Evolutionary conservation across 371 early-diverging fungal species (phyloP).

Genomic region (Nematocida ironsii): DNA sequence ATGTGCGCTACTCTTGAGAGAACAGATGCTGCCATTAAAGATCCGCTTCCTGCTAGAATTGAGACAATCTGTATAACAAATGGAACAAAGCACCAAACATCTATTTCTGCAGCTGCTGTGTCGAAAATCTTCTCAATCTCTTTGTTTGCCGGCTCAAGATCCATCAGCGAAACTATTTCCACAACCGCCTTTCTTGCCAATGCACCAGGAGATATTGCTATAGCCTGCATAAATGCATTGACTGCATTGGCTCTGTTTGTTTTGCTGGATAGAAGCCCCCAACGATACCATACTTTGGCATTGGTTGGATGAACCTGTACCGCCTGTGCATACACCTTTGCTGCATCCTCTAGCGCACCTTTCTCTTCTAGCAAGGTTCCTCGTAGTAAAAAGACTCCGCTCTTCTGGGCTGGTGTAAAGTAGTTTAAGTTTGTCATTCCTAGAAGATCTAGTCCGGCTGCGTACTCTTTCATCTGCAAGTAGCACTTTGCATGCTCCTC

Average conservation of each 20-base stretch:
- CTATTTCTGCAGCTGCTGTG: constrained; percentile 29
- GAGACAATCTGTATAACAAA: constrained; percentile 63
- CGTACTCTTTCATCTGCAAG: constrained; percentile 76
- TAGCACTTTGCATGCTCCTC: constrained; percentile 96
- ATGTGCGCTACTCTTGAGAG: constrained; percentile 26
- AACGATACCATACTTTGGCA: constrained; percentile 89
- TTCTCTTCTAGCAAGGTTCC: constrained; percentile 73
- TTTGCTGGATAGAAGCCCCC: constrained; percentile 87
- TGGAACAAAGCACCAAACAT: constrained; percentile 59
- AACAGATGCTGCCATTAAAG: constrained; percentile 12
- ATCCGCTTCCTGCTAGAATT: constrained; percentile 42
- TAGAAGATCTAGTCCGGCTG: constrained; percentile 85
- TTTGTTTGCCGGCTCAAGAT: not conserved
- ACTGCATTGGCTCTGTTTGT: constrained; percentile 76
- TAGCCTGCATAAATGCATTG: constrained; percentile 87
- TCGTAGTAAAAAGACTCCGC: constrained; percentile 92
- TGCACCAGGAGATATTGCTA: constrained; percentile 39
- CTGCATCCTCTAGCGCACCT: constrained; percentile 77
- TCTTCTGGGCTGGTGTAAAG: constrained; percentile 83
- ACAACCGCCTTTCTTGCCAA: constrained; percentile 50
- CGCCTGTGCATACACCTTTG: constrained; percentile 83
- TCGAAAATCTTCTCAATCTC: constrained; percentile 56
- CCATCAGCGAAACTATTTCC: constrained; percentile 50
- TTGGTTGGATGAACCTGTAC: constrained; percentile 81
- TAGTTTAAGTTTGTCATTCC: constrained; percentile 93